These are phyloP conservation scores for Taphrina betulina DNA, from an alignment of 1,139 yeast genomes.

Conservation along the genomic window DNA sequence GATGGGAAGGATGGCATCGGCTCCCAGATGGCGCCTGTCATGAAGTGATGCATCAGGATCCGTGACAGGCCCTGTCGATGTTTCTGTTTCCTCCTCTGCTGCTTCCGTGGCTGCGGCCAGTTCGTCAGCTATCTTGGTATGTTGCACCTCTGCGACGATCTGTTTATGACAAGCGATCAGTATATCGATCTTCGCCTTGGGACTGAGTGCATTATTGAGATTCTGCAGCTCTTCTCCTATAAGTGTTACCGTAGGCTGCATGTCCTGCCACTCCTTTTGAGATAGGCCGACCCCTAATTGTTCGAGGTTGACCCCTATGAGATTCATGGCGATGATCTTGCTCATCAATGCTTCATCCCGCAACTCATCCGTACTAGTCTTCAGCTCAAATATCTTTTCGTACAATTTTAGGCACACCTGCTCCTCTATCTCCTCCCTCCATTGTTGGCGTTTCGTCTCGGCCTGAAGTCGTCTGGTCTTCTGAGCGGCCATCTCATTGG, in stretches of 20 bases:
- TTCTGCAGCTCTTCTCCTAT: slow-evolving; percentile 21
- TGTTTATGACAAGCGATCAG: slow-evolving; percentile 33
- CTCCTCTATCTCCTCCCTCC: slow-evolving; percentile 33
- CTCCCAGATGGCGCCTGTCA: slow-evolving; percentile 36
- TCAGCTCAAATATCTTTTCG: slow-evolving; percentile 33
- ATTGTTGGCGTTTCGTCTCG: slow-evolving; percentile 13
- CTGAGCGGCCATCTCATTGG: slow-evolving; percentile 15
- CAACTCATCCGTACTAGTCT: slow-evolving; percentile 32
- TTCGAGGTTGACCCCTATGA: slow-evolving; percentile 25
- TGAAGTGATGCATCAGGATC: background rate
- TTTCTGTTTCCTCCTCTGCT: background rate
- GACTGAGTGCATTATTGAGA: slow-evolving; percentile 32
- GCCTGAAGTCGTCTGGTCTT: background rate
- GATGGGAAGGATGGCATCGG: slow-evolving; percentile 59
- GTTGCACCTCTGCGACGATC: slow-evolving; percentile 31
- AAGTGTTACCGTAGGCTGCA: slow-evolving; percentile 26
- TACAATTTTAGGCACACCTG: slow-evolving; percentile 34
- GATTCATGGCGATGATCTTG: slow-evolving; percentile 28
- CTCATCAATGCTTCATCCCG: slow-evolving; percentile 32
- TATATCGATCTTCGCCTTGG: slow-evolving; percentile 33
- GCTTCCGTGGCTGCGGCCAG: background rate
- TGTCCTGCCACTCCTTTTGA: slow-evolving; percentile 9
- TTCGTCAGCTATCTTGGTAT: slow-evolving; percentile 19
- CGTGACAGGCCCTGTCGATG: background rate
- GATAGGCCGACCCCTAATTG: slow-evolving; percentile 30